Percentiles rank a stretch among this genome's conserved stretches.
phyloP scores from a whole-genome alignment of 2,329 filamentous ascomycete species.

The Penicillium sp. region DNA sequence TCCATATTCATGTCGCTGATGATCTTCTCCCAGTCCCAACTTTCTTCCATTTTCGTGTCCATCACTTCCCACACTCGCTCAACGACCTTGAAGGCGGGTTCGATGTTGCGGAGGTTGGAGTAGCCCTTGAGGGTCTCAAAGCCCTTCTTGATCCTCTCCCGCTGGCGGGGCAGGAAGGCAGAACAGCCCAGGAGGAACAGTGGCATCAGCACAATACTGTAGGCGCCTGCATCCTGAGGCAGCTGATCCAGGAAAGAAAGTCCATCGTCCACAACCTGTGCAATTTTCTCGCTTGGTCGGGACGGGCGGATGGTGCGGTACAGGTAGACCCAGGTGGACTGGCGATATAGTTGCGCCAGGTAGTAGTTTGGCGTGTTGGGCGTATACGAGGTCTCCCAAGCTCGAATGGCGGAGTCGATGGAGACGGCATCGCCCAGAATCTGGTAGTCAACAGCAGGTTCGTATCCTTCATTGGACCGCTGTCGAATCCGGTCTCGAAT shows the following conservation, averaged over 20 bases:
- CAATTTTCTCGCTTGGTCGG: constrained; percentile 47
- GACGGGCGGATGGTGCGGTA: constrained; percentile 54
- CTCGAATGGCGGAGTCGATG: constrained; percentile 64
- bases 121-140: constrained; percentile 50
- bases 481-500: constrained; percentile 65
- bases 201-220: constrained; percentile 53
- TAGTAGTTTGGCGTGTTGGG: constrained; percentile 47
- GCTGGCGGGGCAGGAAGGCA: constrained; percentile 48
- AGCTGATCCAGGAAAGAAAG: constrained; percentile 48
- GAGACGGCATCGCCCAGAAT: constrained; percentile 63
- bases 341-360: constrained; percentile 52
- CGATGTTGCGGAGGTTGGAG: constrained; percentile 51
- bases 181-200: constrained; percentile 55
- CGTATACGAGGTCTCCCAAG: constrained; percentile 59
- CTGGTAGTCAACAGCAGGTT: constrained; percentile 64
- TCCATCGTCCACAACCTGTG: constrained; percentile 51
- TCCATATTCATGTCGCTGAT: constrained; percentile 52
- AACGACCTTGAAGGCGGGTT: constrained; percentile 48
- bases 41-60: constrained; percentile 48
- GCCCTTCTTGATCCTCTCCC: constrained; percentile 46
- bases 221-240: constrained; percentile 47
- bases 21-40: constrained; percentile 57
- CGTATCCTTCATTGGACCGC: constrained; percentile 53
- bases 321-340: constrained; percentile 56
- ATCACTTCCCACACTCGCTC: constrained; percentile 52